Percentiles rank a stretch among this genome's conserved stretches.
phyloP scores from a whole-genome alignment of 129 eudicot species.

The Flaveria ramosissima region DNA sequence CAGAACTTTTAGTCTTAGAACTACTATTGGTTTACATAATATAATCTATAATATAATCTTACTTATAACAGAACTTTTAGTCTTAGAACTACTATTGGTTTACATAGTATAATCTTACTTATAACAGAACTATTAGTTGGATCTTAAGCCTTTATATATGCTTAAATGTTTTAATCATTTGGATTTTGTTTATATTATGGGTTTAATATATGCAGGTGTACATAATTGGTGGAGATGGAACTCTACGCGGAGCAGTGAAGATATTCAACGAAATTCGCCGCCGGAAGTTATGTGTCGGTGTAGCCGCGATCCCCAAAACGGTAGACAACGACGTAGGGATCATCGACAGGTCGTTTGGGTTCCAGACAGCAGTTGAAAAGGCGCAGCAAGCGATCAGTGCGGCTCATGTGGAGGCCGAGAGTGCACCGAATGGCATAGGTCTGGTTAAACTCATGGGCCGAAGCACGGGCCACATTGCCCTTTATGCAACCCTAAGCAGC shows the following conservation, averaged over 20 bases:
- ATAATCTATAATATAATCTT: no score
- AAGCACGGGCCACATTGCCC: constrained; percentile 87
- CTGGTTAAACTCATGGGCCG: constrained; percentile 93
- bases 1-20: no score
- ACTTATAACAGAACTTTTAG: no score
- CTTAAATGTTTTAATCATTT: neutral
- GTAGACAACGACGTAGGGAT: constrained; percentile 85
- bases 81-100: no score
- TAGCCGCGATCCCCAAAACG: constrained; percentile 82
- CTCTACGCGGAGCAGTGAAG: constrained; percentile 69
- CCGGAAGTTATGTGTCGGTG: constrained; percentile 55
- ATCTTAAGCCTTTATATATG: no score
- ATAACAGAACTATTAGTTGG: no score
- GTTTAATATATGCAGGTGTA: constrained; percentile 45
- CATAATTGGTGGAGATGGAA: constrained; percentile 85
- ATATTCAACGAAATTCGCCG: constrained; percentile 60
- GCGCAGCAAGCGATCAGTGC: constrained; percentile 84
- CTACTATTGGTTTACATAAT: no score
- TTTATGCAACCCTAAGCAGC: constrained; percentile 72
- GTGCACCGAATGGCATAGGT: constrained; percentile 84
- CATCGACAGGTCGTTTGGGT: constrained; percentile 79
- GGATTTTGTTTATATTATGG: no score
- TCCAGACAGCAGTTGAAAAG: constrained; percentile 84
- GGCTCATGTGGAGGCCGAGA: constrained; percentile 88
- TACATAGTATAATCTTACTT: no score